Base-by-base conservation (phyloP, 176 grass and related monocot genomes). In the Eremochloa ophiuroides region DNA sequence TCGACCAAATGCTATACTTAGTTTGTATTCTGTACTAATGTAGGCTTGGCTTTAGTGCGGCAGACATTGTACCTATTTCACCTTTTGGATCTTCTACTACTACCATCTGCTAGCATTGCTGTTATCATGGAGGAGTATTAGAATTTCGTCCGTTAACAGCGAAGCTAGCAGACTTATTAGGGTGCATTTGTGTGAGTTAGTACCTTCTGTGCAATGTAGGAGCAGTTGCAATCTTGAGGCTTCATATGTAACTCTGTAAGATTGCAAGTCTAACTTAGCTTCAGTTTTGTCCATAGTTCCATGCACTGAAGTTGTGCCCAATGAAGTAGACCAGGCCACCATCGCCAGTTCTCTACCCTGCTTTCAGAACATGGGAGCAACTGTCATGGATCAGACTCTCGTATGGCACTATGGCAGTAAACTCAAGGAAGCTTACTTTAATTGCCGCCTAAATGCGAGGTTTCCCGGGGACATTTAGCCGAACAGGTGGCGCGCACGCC, bases 161-260 rank as follows among this genome's bases (percentile, higher is more conserved):
- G 73, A 86, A 90, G 89, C 89, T 94, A 92, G 86, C 94, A 88
- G 80, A 87, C 43, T 66, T 41, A 82, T 80, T 65, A 67, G 66
- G 43, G 47, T 73, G 83, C 5, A 66, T 66, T 38, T 25, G 20
- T 25, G 69, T 33, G 62, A 82, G n/a, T 39, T 27, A 33, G 42
- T 85, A 53, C 78, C 66, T 60, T 73, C 11, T 50, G 61, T 79
- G 37, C 18, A 74, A 85, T 39, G 38, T 71, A 85, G 71, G 33
- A 60, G 47, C 23, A 68, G 56, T 23, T 73, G 29, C 8, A 11
- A 76, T 34, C 47, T 16, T 77, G 20, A 26, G 25, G 41, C 66
- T 38, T 47, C 51, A 63, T 71, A 42, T 53, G 66, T 33, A 83
- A 34, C 18, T 51, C 63, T 80, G 5, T 55, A 80, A 69, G 46